phyloP scores from a whole-genome alignment of 805 yeast genomes.

The Kregervanrija pseudodelftensis region DNA sequence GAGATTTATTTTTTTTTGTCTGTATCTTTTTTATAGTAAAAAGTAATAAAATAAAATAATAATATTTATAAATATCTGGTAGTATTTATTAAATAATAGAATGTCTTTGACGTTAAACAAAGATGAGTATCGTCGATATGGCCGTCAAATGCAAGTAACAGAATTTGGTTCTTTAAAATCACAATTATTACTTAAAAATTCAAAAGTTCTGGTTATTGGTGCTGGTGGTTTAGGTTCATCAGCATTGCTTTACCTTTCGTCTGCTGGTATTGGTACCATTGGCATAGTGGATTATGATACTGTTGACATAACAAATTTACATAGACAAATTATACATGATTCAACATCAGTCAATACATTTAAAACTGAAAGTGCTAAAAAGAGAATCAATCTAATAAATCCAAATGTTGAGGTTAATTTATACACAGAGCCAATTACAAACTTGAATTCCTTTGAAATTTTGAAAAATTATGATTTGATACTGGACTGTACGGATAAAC shows the following conservation, averaged over 20 bases:
- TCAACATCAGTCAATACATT: conserved; percentile 56
- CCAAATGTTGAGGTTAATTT: conserved; percentile 56
- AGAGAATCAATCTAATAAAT: conserved; percentile 47
- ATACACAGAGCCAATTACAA: conserved; percentile 43
- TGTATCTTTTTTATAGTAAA: too few relatives aligned
- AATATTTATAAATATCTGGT: not conserved
- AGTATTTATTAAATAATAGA: not conserved
- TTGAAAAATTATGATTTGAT: conserved; percentile 64
- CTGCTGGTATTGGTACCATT: conserved; percentile 79
- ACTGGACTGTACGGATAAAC: conserved; percentile 93
- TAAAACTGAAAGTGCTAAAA: conserved; percentile 76
- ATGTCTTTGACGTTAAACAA: conserved; percentile 1
- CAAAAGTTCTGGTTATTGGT: conserved; percentile 74
- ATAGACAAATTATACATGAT: conserved; percentile 80
- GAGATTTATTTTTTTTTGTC: not conserved
- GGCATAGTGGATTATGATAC: conserved; percentile 85
- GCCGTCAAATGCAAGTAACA: conserved; percentile 93
- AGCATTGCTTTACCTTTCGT: conserved; percentile 73
- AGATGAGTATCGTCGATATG: conserved; percentile 78
- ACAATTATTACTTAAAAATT: conserved; percentile 51
- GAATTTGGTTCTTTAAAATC: conserved; percentile 48
- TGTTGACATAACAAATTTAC: conserved; percentile 82
- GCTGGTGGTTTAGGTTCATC: conserved; percentile 98
- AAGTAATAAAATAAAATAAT: too few relatives aligned
- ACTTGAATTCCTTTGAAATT: conserved; percentile 55